phyloP scores from a whole-genome alignment of 2,329 filamentous ascomycete species.

The Exophiala sp. region DNA sequence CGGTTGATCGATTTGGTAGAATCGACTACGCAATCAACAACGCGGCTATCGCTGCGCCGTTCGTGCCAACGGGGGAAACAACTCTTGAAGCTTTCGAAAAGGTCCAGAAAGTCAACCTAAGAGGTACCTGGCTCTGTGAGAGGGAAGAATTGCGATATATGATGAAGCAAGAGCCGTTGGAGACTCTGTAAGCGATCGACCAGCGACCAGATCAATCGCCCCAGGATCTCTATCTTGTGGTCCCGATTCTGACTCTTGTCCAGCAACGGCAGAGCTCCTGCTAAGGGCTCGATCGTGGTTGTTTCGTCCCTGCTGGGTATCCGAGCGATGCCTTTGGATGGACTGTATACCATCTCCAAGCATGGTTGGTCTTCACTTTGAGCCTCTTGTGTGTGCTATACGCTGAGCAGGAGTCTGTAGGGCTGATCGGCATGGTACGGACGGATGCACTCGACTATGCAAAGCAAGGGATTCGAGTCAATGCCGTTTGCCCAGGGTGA shows the following conservation, averaged over 20 bases:
- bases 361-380: too few relatives aligned
- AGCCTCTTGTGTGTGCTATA: too few relatives aligned
- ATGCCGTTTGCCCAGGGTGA: conserved; percentile 37
- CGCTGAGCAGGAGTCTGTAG: too few relatives aligned
- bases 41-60: conserved; percentile 47
- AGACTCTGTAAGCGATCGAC: conserved; percentile 30
- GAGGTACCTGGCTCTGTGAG: conserved; percentile 46
- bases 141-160: conserved; percentile 43
- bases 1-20: conserved; percentile 36
- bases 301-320: conserved; percentile 51
- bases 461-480: conserved; percentile 34
- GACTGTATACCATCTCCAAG: conserved; percentile 26
- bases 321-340: conserved; percentile 42
- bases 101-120: conserved; percentile 52
- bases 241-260: too few relatives aligned
- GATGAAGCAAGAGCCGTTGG: conserved; percentile 42
- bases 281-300: conserved; percentile 48
- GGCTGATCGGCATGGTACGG: conserved; percentile 41
- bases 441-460: conserved; percentile 34
- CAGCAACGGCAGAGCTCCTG: too few relatives aligned
- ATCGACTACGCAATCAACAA: conserved; percentile 54
- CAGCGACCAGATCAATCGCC: too few relatives aligned
- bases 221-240: too few relatives aligned
- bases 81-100: conserved; percentile 46
- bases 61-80: conserved; percentile 45